These are phyloP conservation scores for Tylopilus subfusipes DNA, from an alignment of 768 basidiomycete genomes.

Conservation along the genomic window DNA sequence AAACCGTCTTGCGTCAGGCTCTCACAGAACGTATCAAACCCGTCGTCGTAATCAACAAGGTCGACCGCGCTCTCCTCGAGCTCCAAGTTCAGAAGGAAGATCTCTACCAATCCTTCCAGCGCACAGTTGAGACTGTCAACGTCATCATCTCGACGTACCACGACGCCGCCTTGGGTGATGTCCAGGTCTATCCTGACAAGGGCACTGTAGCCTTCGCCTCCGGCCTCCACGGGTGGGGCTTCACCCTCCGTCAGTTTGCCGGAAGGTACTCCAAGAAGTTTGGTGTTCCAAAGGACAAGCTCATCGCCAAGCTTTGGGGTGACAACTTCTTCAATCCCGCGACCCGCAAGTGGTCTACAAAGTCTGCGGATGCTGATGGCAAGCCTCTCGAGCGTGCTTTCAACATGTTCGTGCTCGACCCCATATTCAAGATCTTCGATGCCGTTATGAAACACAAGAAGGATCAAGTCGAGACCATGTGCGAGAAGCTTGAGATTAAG, in stretches of 20 bases:
- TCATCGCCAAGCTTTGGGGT: conserved; percentile 97
- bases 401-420: conserved; percentile 97
- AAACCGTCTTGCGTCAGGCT: conserved; percentile 97
- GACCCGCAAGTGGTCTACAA: conserved; percentile 95
- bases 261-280: conserved; percentile 95
- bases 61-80: conserved; percentile 98
- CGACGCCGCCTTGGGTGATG: conserved; percentile 91
- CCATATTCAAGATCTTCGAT: conserved; percentile 98
- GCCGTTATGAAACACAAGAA: conserved; percentile 99
- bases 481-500: conserved; percentile 95
- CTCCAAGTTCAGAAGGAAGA: conserved; percentile 96
- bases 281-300: conserved; percentile 97
- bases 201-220: conserved; percentile 99
- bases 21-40: conserved; percentile 99
- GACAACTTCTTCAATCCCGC: conserved; percentile 99
- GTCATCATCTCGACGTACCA: conserved; percentile 98
- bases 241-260: conserved; percentile 98
- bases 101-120: conserved; percentile 95
- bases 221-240: conserved; percentile 99
- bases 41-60: conserved; percentile 99
- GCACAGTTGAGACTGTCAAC: conserved; percentile 97
- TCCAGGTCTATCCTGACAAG: conserved; percentile 97
- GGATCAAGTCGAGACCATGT: conserved; percentile 75
- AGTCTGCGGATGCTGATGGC: conserved; percentile 68
- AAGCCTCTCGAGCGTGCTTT: conserved; percentile 97